phyloP scores from a whole-genome alignment of 2,329 filamentous ascomycete species.

The Escovopsis sp. region DNA sequence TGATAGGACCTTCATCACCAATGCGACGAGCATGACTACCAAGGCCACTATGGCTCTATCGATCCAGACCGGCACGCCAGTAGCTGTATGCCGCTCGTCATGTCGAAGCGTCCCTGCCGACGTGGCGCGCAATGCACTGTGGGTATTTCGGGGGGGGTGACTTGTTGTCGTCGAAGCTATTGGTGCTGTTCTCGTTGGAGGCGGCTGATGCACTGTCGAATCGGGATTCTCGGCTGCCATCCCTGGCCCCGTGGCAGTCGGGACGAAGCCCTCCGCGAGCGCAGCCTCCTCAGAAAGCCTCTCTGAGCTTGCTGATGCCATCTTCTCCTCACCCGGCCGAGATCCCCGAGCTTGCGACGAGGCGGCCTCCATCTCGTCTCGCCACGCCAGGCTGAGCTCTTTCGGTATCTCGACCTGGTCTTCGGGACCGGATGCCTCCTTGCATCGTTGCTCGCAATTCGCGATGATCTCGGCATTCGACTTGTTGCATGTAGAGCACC shows the following conservation, averaged over 20 bases:
- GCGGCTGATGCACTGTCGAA: constrained; percentile 4
- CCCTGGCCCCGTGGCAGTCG: constrained; percentile 21
- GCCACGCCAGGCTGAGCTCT: constrained; percentile 52
- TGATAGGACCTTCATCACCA: constrained; percentile 45
- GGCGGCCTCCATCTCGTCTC: constrained; percentile 48
- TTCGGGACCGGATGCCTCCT: constrained; percentile 16
- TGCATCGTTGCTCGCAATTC: constrained; percentile 48
- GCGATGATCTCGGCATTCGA: constrained; percentile 59
- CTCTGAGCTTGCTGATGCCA: constrained; percentile 9
- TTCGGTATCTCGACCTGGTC: constrained; percentile 34
- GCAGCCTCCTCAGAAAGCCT: constrained; percentile 27
- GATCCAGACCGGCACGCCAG: constrained; percentile 55
- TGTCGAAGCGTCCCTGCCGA: not conserved
- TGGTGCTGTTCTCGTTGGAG: not conserved
- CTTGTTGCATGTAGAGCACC: constrained; percentile 54
- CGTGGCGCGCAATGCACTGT: not conserved
- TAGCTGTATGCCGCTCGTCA: constrained; percentile 9
- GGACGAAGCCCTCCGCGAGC: constrained; percentile 42
- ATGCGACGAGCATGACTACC: constrained; percentile 50
- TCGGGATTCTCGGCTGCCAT: not conserved
- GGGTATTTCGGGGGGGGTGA: not conserved
- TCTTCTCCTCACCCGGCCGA: no score
- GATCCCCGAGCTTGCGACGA: constrained; percentile 3
- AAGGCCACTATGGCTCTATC: constrained; percentile 67
- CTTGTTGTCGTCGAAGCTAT: no score